Evolutionary conservation across 192 early-diverging fungal species (phyloP), one percentile per base, ranked within the genome.

Genomic region (Podila minutissima): DNA sequence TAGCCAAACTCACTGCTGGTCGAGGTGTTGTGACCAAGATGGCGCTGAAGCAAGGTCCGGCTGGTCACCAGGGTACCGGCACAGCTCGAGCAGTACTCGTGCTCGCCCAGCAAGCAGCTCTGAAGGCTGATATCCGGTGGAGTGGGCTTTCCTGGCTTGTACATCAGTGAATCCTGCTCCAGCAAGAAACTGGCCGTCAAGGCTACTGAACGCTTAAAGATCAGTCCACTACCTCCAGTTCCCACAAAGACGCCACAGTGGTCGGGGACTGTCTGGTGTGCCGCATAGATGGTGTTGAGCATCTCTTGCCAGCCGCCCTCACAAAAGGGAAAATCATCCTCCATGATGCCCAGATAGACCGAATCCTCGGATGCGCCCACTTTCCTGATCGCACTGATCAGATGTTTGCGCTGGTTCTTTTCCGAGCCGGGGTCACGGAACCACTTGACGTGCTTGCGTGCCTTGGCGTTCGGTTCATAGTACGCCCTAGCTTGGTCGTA

Each of bases 261-360:
- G 20, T 82, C 64, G 22, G 82, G 83, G 9, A 85, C 73, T 41
- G 69, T 55, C 19, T 69, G 33, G 67, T 87, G 81, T 8, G 88
- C 86, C 35, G 65, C 66, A 55, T 86, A 87, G n/a, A 89, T 74
- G 6, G 84, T 76, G 31, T 75, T 89, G 35, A 87, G 75, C 69
- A 89, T 78, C 55, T 86, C 82, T 37, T 74, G 74, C 88, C 88
- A 89, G 6, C 75, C 74, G 8, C 69, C 60, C 20, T 79, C 83
- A 55, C 88, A 89, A 1, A 89, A 78, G 17, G 88, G 88, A 24
- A 89, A 89, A 53, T 89, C 88, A 59, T 89, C 88, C 64, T 89
- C 88, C 72, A 84, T 75, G 4, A 89, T 53, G 10, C 81, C 83
- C 29, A 87, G 48, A 50, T 89, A 89, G 22, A 86, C 83, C 12